Percentiles rank a stretch among this genome's conserved stretches.
Conservation (phyloP, 257 asterid species). For the Prunella vulgaris region DNA sequence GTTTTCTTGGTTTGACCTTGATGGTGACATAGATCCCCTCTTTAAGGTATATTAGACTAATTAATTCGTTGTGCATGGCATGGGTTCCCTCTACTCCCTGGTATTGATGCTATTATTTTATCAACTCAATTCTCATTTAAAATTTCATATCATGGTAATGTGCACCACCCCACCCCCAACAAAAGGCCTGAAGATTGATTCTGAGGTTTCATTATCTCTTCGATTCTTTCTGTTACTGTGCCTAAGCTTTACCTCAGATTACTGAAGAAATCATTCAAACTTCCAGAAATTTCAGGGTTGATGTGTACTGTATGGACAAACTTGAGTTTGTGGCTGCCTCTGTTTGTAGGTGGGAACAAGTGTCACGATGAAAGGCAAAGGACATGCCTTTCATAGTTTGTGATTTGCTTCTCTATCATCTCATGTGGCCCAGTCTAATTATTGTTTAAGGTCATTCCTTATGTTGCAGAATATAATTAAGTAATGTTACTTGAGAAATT, state of each 20-base stretch:
- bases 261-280: no score
- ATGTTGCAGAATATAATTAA: slow-evolving; percentile 14
- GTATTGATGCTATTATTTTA: neutral
- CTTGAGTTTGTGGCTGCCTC: neutral
- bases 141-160: neutral
- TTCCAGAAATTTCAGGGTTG: neutral
- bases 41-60: slow-evolving; percentile 67
- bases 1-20: slow-evolving; percentile 97
- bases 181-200: neutral
- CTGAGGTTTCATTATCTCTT: neutral
- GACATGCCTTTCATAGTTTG: neutral
- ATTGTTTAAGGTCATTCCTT: slow-evolving; percentile 10
- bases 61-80: slow-evolving; percentile 8
- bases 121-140: neutral
- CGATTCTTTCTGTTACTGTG: no score
- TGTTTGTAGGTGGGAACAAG: neutral
- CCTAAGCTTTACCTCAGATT: no score
- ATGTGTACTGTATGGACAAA: neutral
- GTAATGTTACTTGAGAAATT: slow-evolving; percentile 1
- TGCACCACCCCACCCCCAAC: neutral
- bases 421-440: neutral
- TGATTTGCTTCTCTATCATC: slow-evolving; percentile 3
- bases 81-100: neutral
- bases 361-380: slow-evolving; percentile 7
- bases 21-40: slow-evolving; percentile 96